These are phyloP conservation scores for Fraxinus baroniana DNA, from an alignment of 305 asterid genomes.

Conservation along the genomic window DNA sequence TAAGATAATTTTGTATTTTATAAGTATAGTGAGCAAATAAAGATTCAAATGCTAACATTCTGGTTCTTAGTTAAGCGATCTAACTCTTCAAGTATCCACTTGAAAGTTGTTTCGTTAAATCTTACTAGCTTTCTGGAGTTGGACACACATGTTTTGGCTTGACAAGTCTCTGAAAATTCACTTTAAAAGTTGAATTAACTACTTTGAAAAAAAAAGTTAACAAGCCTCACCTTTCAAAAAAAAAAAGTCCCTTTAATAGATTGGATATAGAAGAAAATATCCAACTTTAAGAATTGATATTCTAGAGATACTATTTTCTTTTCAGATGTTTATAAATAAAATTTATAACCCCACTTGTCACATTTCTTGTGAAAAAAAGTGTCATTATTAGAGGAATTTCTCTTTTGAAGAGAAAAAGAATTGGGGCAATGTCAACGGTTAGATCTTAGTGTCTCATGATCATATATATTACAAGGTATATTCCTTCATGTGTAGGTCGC, in stretches of 20 bases:
- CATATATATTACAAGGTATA: background rate
- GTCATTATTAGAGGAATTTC: constrained; percentile 18
- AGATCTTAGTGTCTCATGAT: constrained; percentile 36
- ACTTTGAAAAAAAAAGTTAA: background rate
- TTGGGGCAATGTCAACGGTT: constrained; percentile 37
- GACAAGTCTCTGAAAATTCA: background rate
- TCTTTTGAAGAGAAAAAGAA: constrained; percentile 34
- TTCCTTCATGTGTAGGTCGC: background rate
- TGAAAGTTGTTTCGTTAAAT: background rate
- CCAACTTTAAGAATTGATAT: background rate
- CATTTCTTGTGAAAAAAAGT: constrained; percentile 33
- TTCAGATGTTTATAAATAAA: background rate
- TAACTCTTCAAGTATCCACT: background rate
- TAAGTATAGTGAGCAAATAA: background rate
- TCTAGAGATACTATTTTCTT: background rate
- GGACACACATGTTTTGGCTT: background rate
- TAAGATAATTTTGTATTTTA: background rate
- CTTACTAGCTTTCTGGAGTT: background rate
- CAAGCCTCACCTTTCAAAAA: background rate
- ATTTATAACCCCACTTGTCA: constrained; percentile 28
- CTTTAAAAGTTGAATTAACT: background rate
- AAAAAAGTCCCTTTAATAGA: background rate
- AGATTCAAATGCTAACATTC: background rate
- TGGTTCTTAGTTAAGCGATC: background rate
- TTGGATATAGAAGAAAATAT: constrained; percentile 3